Base-by-base conservation (phyloP, 2,329 filamentous ascomycete genomes). In the Aspergillus unguis region DNA sequence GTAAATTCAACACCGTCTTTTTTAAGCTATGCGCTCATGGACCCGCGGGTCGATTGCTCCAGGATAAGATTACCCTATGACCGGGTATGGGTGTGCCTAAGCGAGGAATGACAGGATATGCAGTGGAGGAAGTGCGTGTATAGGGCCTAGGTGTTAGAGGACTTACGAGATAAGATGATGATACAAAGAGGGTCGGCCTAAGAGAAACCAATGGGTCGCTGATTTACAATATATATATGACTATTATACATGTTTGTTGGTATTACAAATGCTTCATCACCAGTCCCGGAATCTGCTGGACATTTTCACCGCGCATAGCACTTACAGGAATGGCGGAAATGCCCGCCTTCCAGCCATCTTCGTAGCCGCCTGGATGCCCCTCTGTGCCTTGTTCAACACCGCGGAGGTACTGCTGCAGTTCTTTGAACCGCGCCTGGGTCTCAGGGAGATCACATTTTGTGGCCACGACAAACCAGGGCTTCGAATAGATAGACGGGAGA, bases 401-500 rank as follows among this genome's bases (percentile, higher is more conserved):
- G 4, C 81, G 77, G 3, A 99, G 73, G 70, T 96, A 96, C 6
- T 74, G 72, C 59, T 85, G 84, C 60, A 99, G 75, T 47, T 75
- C 72, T 33, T 71, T 72, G 68, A 90, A 99, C 66, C 94, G 95
- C 26, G 84, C 81, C 68, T 91, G 82, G 2, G 94, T 95, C 3
- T 81, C 81, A 3, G 85, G 83, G 50, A 95, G 69, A 68, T 97
- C 92, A 1, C 90, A 92, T 73, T 97, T 97, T 23, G 92, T 96
- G 1, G 90, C 92, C 40, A 96, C 85, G 4, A 96, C 92, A 64
- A 95, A 94, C 94, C 94, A 99, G 1, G 94, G 92, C 75, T 99
- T 99, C 32, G 83, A 83, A n/a, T 88, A 88, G 59, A 97, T 95
- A 37, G 87, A 84, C n/a, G 88, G 78, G 8, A 81, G 73, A 26